phyloP scores from a whole-genome alignment of 257 asterid species.

The Nicotiana tabacum region DNA sequence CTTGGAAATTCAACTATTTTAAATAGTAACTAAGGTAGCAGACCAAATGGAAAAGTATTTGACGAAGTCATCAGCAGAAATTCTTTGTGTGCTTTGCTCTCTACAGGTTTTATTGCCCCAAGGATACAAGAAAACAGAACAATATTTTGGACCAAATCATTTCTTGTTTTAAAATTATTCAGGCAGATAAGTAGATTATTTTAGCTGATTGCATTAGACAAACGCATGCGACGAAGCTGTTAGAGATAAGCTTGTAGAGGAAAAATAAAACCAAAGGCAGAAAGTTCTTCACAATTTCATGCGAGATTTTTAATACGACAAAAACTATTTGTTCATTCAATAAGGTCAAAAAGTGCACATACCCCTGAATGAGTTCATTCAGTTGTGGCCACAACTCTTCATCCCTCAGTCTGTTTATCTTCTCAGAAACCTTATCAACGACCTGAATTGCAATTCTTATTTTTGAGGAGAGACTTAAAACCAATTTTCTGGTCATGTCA shows the following conservation, averaged over 20 bases:
- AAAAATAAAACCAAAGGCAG: not conserved
- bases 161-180: not conserved
- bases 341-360: constrained; percentile 18
- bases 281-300: not conserved
- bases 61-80: not conserved
- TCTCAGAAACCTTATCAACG: constrained; percentile 86
- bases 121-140: not conserved
- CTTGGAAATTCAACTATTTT: not conserved
- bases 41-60: not conserved
- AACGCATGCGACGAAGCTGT: not conserved
- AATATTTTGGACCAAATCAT: not conserved
- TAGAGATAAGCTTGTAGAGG: not conserved
- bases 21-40: not conserved
- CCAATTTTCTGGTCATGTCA: constrained; percentile 67
- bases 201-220: not conserved
- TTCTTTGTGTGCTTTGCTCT: not conserved
- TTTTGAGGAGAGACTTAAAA: constrained; percentile 76
- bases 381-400: constrained; percentile 96
- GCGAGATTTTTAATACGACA: not conserved
- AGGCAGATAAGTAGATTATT: not conserved
- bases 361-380: constrained; percentile 84
- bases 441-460: constrained; percentile 88
- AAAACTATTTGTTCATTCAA: not conserved
- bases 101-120: not conserved
- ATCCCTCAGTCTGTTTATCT: constrained; percentile 77